Base-by-base conservation (phyloP, 73 alveolate species). In the Vitrella brassicaformis region DNA sequence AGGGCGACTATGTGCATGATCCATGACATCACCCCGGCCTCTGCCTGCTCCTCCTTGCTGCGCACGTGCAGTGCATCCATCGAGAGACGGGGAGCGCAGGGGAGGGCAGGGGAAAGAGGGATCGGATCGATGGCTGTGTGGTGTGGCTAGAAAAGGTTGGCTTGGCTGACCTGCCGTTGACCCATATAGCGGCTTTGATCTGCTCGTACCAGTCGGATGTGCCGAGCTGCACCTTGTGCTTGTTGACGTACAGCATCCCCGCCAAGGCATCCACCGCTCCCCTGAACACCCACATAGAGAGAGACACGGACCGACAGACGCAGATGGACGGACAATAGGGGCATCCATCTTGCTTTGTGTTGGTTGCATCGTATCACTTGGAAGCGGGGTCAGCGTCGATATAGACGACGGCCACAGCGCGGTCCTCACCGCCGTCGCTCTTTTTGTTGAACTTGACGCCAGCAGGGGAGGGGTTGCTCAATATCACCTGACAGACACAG, bases 1-100 rank as follows among this genome's bases (percentile, higher is more conserved):
- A 75, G 25, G 25, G 82, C 45, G 70, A 75, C 25, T 65, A 75
- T 39, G 71, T 75, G 82, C 27, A 75, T 68, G 66, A 75, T 75
- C 82, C 56, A 39, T 14, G 4, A 14, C 22, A 39, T 8, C 56
- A 4, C 4, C 4, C 14, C 14, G 56, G 56, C 56, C 56, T 39
- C 56, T 8, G 56, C 56, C 56, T 39, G 56, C 14, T 39, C 56
- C 14, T 39, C 56, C 56, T 8, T 8, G 14, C 56, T 39, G 56
- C 56, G 14, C n/a, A 39, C 56, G 14, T 39, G 56, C 56, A 39
- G 56, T 14, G 22, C 22, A 39, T 4, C 22, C 22, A 39, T 4
- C 4, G 56, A 39, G 56, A 39, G 56, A 39, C 22, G 14, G 56
- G 22, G 56, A 39, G 56, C 4, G 56, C 4, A 14, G 14, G 56